Evolutionary conservation across 371 early-diverging fungal species (phyloP), one percentile per base, ranked within the genome.

Genomic region (Choanephora cucurbitarum): DNA sequence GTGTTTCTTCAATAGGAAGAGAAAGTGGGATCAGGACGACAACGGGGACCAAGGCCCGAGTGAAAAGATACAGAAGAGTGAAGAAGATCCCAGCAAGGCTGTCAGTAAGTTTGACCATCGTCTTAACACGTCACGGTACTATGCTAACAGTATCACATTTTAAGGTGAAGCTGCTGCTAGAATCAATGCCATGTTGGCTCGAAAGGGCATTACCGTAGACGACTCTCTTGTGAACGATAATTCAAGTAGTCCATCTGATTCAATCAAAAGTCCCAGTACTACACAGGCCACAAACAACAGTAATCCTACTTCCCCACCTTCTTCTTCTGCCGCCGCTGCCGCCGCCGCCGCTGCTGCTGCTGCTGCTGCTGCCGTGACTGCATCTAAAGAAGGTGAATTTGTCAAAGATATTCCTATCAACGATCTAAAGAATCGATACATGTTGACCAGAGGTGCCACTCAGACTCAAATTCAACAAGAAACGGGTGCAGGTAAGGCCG

Each of bases 381-480:
- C 37, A 13, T 22, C 39, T 15, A 48, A 63, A 19, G 72, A 70
- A 51, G 72, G 75, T 19, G 86, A 81, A 49, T 87, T 84, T 49
- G 69, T 76, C 9, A 71, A 70, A 21, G 80, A 88, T 33, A 81
- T 91, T 53, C 84, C 85, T 42, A 94, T 94, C 63, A 94, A 94
- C 67, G 87, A 91, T 57, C 70, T 91, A 19, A 83, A 82, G 49
- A 89, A 93, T 60, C 81, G 92, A 28, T 92, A 92, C 66, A 67
- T 83, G 55, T 69, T 94, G 42, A 92, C 92, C 5, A 88, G 91
- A 55, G 86, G 89, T 17, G 77, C 85, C 0, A 88, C 90, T 0
- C 92, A 92, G 66, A 66, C 80, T 8, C 77, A 81, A 70, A 84
- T 91, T 45, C 85, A 87, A 56, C 76, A 84, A 31, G 88, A 90